Evolutionary conservation across 305 asterid genomes (phyloP).

Genomic region (Fraxinus baroniana): DNA sequence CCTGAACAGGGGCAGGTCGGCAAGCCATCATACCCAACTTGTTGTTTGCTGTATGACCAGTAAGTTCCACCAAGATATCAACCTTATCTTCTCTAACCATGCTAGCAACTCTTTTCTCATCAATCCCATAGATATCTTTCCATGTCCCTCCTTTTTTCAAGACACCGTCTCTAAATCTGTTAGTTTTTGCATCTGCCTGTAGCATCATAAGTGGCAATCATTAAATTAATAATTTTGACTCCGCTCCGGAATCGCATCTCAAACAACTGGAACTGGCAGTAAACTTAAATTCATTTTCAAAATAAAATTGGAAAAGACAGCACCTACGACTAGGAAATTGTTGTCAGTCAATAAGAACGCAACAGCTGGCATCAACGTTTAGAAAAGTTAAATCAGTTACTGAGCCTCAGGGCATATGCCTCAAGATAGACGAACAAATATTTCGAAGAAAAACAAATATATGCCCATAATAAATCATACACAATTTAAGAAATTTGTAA

Average conservation of each 20-base stretch:
- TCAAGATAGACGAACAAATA: neutral
- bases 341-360: neutral
- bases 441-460: neutral
- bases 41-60: conserved; percentile 99
- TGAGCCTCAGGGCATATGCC: neutral
- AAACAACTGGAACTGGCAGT: neutral
- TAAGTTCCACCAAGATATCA: conserved; percentile 97
- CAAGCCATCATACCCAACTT: conserved; percentile 99
- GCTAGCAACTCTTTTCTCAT: conserved; percentile 89
- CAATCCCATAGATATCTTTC: conserved; percentile 92
- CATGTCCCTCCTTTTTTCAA: conserved; percentile 85
- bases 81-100: conserved; percentile 89
- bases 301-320: neutral
- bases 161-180: conserved; percentile 80
- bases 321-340: neutral
- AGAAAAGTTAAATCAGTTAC: neutral
- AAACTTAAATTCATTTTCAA: neutral
- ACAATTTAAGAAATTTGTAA: no score
- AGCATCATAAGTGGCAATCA: conserved; percentile 5
- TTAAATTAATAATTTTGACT: neutral
- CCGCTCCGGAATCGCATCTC: neutral
- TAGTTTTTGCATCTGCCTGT: conserved; percentile 98
- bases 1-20: conserved; percentile 99
- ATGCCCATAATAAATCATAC: neutral
- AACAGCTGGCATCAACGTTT: neutral